Conservation (phyloP, 2,329 filamentous ascomycete species). For the Cercospora berteroae region DNA sequence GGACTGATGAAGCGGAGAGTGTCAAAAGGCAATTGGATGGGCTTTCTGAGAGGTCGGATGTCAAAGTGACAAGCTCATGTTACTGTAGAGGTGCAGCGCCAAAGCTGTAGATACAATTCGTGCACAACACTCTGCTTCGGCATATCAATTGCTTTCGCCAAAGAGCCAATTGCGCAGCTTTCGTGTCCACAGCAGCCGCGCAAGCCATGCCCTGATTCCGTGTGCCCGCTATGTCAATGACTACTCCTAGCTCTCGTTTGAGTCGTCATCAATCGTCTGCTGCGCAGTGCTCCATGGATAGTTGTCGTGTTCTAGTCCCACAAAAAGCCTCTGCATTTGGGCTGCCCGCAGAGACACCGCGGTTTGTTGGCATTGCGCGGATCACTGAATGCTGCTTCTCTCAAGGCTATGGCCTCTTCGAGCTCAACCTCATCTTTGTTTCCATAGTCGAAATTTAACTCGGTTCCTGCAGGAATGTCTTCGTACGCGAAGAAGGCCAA, state of each 20-base stretch:
- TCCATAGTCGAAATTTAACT: constrained; percentile 78
- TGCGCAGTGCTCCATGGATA: background rate
- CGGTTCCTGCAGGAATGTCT: constrained; percentile 63
- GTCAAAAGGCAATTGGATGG: constrained; percentile 52
- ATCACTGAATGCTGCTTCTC: constrained; percentile 47
- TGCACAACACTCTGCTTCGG: background rate
- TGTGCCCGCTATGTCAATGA: background rate
- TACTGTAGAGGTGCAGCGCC: constrained; percentile 47
- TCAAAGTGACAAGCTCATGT: constrained; percentile 58
- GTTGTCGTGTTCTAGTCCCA: constrained; percentile 49
- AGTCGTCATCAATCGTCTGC: background rate
- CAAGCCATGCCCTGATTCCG: background rate
- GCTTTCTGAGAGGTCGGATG: constrained; percentile 58
- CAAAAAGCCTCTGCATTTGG: constrained; percentile 66
- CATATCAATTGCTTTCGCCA: background rate
- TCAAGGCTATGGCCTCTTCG: constrained; percentile 30
- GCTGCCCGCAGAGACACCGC: constrained; percentile 58
- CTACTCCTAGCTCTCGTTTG: background rate
- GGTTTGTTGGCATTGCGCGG: constrained; percentile 48
- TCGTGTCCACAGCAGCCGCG: background rate
- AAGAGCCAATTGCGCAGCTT: background rate
- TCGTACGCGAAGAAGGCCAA: constrained; percentile 71
- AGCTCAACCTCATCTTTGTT: constrained; percentile 56
- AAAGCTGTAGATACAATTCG: background rate
- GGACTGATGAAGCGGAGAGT: constrained; percentile 48